Conservation (phyloP, 805 yeast species). For the Kodamaea neixiangensis region DNA sequence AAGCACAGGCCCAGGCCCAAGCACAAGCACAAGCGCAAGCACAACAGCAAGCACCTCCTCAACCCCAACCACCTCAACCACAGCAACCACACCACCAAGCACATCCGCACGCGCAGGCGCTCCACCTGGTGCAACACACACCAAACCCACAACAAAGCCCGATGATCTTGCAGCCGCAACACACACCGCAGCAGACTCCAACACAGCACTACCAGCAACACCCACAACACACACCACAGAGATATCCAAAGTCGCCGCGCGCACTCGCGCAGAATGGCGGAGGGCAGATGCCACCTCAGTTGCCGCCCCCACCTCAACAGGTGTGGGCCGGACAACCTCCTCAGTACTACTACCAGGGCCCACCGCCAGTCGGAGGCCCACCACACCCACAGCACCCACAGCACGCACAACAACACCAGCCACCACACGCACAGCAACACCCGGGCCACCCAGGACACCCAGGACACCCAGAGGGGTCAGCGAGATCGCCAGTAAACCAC, state of each 20-base stretch:
- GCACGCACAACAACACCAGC: neutral
- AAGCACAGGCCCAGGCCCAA: conserved; percentile 1
- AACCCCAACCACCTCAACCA: conserved; percentile 15
- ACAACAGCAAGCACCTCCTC: conserved; percentile 22
- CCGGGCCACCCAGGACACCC: conserved; percentile 8
- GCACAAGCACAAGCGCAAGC: neutral
- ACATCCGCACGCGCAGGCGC: conserved; percentile 10
- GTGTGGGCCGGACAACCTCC: conserved; percentile 26
- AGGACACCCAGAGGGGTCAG: conserved; percentile 13
- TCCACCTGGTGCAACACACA: conserved; percentile 7
- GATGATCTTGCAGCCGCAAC: conserved; percentile 9
- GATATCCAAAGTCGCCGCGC: neutral
- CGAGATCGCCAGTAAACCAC: conserved; percentile 24
- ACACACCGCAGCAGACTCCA: conserved; percentile 13
- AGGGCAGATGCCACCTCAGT: conserved; percentile 21
- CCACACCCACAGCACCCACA: conserved; percentile 7
- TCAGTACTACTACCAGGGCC: conserved; percentile 23
- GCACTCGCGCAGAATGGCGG: neutral
- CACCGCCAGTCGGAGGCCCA: conserved; percentile 9
- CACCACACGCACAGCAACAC: conserved; percentile 3
- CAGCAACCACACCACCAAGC: conserved; percentile 16
- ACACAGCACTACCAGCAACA: conserved; percentile 17
- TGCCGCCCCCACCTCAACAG: conserved; percentile 29
- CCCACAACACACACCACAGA: conserved; percentile 15
- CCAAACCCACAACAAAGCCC: conserved; percentile 11